phyloP scores from a whole-genome alignment of 306 rosid species.

The Luffa aegyptiaca region DNA sequence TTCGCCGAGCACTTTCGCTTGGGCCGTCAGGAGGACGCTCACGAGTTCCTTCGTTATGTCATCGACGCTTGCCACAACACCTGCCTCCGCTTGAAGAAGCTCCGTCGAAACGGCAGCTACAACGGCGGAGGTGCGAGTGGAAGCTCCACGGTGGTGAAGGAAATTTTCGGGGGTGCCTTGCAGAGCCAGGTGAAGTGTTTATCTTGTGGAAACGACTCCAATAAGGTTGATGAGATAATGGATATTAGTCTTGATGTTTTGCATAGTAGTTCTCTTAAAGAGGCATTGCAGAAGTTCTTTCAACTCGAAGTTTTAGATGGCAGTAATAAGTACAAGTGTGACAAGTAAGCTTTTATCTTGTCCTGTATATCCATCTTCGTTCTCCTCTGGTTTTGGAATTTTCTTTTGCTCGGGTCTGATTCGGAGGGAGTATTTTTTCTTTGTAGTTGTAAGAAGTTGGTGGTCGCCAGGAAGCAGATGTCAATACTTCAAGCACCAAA shows the following conservation, averaged over 20 bases:
- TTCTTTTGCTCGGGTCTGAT: conserved; percentile 13
- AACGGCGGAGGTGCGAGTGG: neutral
- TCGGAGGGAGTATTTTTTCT: conserved; percentile 12
- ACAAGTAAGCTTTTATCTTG: conserved; percentile 40
- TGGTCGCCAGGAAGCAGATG: conserved; percentile 90
- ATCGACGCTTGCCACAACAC: conserved; percentile 95
- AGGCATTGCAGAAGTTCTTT: conserved; percentile 76
- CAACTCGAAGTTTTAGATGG: conserved; percentile 93
- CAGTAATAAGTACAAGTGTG: conserved; percentile 89
- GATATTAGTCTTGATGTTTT: conserved; percentile 96
- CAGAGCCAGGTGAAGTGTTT: conserved; percentile 99
- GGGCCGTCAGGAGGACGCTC: conserved; percentile 97
- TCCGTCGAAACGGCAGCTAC: conserved; percentile 27
- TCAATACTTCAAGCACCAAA: conserved; percentile 89
- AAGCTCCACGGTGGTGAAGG: conserved; percentile 54
- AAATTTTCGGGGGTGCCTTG: conserved; percentile 89
- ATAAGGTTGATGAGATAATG: conserved; percentile 98
- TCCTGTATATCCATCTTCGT: neutral
- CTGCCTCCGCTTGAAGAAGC: conserved; percentile 80
- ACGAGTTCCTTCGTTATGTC: conserved; percentile 85
- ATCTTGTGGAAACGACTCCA: conserved; percentile 84
- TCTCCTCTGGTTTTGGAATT: neutral
- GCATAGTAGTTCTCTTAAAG: conserved; percentile 83
- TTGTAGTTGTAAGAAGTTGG: conserved; percentile 85
- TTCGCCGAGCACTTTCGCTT: conserved; percentile 67